These are phyloP conservation scores for Cryptosporidium parvum DNA, from an alignment of 169 alveolate genomes.

Conservation along the genomic window DNA sequence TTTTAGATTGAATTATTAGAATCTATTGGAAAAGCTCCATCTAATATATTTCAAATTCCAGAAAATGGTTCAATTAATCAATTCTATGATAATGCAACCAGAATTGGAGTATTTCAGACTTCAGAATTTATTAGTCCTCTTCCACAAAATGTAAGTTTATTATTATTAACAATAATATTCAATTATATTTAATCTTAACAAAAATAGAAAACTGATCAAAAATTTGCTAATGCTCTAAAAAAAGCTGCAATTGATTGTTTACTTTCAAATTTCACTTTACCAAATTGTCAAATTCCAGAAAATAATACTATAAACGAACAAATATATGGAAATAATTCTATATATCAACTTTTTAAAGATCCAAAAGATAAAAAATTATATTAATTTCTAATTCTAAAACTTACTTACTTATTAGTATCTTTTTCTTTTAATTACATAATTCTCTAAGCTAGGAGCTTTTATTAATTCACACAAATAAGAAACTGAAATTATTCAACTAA, in stretches of 20 bases:
- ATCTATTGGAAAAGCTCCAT: conserved; percentile 67
- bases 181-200: neutral
- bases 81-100: conserved; percentile 55
- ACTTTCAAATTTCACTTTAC: conserved; percentile 47
- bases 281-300: conserved; percentile 43
- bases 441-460: neutral
- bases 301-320: conserved; percentile 27
- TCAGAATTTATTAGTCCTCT: conserved; percentile 47
- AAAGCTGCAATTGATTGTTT: conserved; percentile 67
- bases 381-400: neutral
- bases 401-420: neutral
- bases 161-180: neutral
- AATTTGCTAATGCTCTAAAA: conserved; percentile 45
- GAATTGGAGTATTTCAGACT: conserved; percentile 37
- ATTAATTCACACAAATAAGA: neutral
- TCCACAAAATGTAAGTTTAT: conserved; percentile 54
- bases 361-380: neutral
- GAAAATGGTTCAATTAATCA: conserved; percentile 64
- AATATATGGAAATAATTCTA: conserved; percentile 12
- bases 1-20: conserved; percentile 40
- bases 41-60: conserved; percentile 35
- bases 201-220: conserved; percentile 56
- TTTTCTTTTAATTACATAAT: neutral
- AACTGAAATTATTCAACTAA: too few relatives aligned
- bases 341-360: conserved; percentile 29